Percentiles rank a stretch among this genome's conserved stretches.
Evolutionary conservation across 768 basidiomycete genomes (phyloP).

Genomic region (Cystofilobasidium capitatum): DNA sequence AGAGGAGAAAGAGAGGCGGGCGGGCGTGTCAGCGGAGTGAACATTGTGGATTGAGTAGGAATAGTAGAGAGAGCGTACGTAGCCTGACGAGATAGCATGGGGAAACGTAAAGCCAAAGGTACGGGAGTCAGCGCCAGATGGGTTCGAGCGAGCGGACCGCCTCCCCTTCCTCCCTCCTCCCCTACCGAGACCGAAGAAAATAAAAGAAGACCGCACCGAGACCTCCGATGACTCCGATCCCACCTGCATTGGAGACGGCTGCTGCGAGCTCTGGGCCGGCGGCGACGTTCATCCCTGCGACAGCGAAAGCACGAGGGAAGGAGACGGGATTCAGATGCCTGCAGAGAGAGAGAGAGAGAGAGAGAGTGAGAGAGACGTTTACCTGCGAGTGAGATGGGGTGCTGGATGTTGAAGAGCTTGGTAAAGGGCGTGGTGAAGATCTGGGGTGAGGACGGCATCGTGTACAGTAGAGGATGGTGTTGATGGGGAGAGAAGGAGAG

Average conservation of each 20-base stretch:
- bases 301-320: not conserved
- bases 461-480: too few species aligned
- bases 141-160: too few species aligned
- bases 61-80: slow-evolving; percentile 34
- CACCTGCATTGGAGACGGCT: slow-evolving; percentile 87
- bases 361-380: too few species aligned
- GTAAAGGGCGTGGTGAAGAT: not conserved
- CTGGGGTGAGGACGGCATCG: not conserved
- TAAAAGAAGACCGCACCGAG: slow-evolving; percentile 28
- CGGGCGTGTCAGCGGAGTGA: not conserved
- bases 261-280: slow-evolving; percentile 70
- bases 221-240: slow-evolving; percentile 85
- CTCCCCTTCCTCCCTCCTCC: too few species aligned
- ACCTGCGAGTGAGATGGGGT: not conserved
- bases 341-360: too few species aligned
- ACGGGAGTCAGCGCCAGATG: too few species aligned
- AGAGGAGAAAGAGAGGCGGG: too few species aligned
- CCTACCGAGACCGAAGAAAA: not conserved
- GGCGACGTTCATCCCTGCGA: slow-evolving; percentile 23
- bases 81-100: too few species aligned
- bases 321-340: too few species aligned
- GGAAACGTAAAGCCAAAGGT: slow-evolving; percentile 2
- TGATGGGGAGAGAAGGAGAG: too few species aligned
- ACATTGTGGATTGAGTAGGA: too few species aligned
- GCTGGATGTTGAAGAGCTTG: not conserved